Conservation (phyloP, 2,329 filamentous ascomycete species). For the Biscogniauxia sp. region DNA sequence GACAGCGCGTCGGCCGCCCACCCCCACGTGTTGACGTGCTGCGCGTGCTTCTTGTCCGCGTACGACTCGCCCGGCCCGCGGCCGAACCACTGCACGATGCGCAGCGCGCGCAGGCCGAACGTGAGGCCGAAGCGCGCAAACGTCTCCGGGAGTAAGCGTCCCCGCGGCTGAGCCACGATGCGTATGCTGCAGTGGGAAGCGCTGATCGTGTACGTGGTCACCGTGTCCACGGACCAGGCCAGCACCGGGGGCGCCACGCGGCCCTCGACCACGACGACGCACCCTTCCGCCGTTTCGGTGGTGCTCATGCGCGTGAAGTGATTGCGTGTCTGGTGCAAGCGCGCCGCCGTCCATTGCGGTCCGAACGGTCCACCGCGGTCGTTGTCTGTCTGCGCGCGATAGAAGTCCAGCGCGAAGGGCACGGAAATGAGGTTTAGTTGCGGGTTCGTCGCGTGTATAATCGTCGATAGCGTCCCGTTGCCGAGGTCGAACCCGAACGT, state of each 20-base stretch:
- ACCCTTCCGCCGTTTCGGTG: slow-evolving; percentile 32
- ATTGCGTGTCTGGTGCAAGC: slow-evolving; percentile 45
- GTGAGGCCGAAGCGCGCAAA: slow-evolving; percentile 63
- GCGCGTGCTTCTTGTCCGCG: slow-evolving; percentile 61
- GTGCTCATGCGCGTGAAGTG: slow-evolving; percentile 38
- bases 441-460: slow-evolving; percentile 34
- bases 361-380: slow-evolving; percentile 56
- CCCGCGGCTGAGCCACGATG: slow-evolving; percentile 46
- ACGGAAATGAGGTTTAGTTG: slow-evolving; percentile 42
- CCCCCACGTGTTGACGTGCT: slow-evolving; percentile 54
- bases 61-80: slow-evolving; percentile 66
- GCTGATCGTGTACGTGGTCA: slow-evolving; percentile 54
- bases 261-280: slow-evolving; percentile 44
- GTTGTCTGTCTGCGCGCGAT: slow-evolving; percentile 66
- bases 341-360: slow-evolving; percentile 52
- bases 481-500: slow-evolving; percentile 45
- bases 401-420: slow-evolving; percentile 52
- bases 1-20: slow-evolving; percentile 49
- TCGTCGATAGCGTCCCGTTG: slow-evolving; percentile 41
- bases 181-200: slow-evolving; percentile 48
- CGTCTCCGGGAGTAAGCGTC: slow-evolving; percentile 50
- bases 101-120: slow-evolving; percentile 40
- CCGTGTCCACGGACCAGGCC: slow-evolving; percentile 55
- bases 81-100: slow-evolving; percentile 60
- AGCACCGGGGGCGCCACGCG: slow-evolving; percentile 62